Conservation (phyloP, 2,329 filamentous ascomycete genomes). For the Trichoderma koningii region DNA sequence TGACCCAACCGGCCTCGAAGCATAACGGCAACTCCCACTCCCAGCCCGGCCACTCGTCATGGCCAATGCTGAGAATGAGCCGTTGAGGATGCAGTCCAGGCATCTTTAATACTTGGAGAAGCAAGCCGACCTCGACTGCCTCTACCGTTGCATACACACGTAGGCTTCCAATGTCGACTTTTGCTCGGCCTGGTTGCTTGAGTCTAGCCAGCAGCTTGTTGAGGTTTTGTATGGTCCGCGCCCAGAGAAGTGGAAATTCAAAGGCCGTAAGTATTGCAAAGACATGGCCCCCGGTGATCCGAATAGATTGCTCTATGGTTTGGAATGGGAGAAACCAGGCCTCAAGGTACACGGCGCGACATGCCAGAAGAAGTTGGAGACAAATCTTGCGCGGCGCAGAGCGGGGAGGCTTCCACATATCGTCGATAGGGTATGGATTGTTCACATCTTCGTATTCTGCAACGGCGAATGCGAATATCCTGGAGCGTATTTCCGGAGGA, state of each 20-base stretch:
- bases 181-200: constrained; percentile 30
- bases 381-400: constrained; percentile 42
- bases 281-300: constrained; percentile 32
- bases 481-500: constrained; percentile 52
- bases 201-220: constrained; percentile 29
- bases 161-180: constrained; percentile 38
- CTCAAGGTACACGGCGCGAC: constrained; percentile 46
- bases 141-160: constrained; percentile 49
- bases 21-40: constrained; percentile 42
- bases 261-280: too few species aligned
- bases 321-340: constrained; percentile 47
- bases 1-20: constrained; percentile 45
- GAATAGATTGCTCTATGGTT: constrained; percentile 44
- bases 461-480: constrained; percentile 49
- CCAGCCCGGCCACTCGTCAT: constrained; percentile 54
- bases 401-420: constrained; percentile 43
- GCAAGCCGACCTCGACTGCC: constrained; percentile 37
- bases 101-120: constrained; percentile 36
- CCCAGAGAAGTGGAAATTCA: too few species aligned
- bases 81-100: constrained; percentile 39
- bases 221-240: constrained; percentile 5
- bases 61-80: constrained; percentile 50
- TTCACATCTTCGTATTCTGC: constrained; percentile 42
- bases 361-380: constrained; percentile 46
- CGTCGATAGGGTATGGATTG: constrained; percentile 32